Evolutionary conservation across 148 eudicot genomes (phyloP).

Genomic region (Suaeda aralocaspica): DNA sequence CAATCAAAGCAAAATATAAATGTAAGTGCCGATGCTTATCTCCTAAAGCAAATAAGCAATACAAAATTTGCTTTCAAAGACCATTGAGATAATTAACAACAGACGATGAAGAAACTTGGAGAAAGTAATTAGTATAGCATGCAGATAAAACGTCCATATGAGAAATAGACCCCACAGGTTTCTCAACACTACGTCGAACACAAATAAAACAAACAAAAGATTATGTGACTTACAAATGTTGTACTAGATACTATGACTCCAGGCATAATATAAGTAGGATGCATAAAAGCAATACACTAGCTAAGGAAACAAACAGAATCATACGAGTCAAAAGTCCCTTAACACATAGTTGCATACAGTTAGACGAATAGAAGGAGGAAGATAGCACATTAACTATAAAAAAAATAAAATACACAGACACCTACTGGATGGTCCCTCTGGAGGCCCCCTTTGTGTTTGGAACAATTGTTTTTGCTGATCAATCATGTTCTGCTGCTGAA

Average conservation of each 20-base stretch:
- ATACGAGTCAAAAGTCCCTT: not conserved
- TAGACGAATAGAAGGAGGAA: not conserved
- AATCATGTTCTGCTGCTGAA: constrained; percentile 61
- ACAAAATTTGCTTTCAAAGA: not conserved
- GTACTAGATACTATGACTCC: not conserved
- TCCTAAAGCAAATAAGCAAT: not conserved
- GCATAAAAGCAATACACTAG: not conserved
- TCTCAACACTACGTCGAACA: not conserved
- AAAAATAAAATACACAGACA: constrained; percentile 11
- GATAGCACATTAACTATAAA: not conserved
- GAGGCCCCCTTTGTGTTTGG: constrained; percentile 64
- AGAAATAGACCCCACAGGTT: not conserved
- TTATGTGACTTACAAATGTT: not conserved
- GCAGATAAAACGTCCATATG: not conserved
- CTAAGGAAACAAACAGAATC: not conserved
- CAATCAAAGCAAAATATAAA: constrained; percentile 7
- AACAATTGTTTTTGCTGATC: constrained; percentile 85
- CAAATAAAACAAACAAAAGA: not conserved
- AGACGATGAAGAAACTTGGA: not conserved
- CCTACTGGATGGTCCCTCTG: constrained; percentile 82
- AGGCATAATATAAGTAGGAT: not conserved
- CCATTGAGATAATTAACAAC: not conserved
- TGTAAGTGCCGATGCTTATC: not conserved
- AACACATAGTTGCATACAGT: too few relatives aligned
- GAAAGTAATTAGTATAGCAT: not conserved